Percentiles rank a stretch among this genome's conserved stretches.
These are phyloP conservation scores for Erythrophleum fordii DNA, from an alignment of 306 rosid genomes.

Conservation along the genomic window DNA sequence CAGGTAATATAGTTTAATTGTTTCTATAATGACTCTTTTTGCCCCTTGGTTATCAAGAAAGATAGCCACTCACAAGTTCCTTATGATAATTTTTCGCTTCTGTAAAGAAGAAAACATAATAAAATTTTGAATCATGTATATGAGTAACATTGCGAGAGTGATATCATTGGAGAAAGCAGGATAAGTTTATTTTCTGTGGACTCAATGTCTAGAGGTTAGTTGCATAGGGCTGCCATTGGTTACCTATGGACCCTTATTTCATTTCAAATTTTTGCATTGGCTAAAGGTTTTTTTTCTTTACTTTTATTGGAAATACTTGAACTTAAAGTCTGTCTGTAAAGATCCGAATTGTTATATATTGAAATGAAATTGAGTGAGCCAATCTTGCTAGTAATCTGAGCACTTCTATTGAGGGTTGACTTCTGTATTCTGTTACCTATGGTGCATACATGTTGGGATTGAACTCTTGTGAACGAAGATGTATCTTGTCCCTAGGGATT, in stretches of 20 bases:
- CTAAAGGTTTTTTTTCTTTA: background rate
- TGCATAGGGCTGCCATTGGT: background rate
- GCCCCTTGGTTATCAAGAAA: background rate
- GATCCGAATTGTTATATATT: background rate
- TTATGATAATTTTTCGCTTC: background rate
- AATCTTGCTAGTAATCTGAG: background rate
- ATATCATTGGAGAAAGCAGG: background rate
- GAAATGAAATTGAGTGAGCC: background rate
- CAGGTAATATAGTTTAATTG: constrained; percentile 7
- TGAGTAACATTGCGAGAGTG: background rate
- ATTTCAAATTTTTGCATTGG: background rate
- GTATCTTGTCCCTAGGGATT: background rate
- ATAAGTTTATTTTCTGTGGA: background rate
- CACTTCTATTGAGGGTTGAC: background rate
- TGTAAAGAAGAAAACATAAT: background rate
- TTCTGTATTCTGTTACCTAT: background rate
- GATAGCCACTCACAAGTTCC: background rate
- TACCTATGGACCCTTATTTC: background rate
- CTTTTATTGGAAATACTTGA: background rate
- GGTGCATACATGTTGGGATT: background rate
- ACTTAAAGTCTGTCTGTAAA: background rate
- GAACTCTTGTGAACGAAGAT: background rate
- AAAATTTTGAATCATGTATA: background rate
- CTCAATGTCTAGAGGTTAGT: background rate
- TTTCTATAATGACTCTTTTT: background rate